phyloP scores from a whole-genome alignment of 257 asterid genomes.

The Plantago ovata region DNA sequence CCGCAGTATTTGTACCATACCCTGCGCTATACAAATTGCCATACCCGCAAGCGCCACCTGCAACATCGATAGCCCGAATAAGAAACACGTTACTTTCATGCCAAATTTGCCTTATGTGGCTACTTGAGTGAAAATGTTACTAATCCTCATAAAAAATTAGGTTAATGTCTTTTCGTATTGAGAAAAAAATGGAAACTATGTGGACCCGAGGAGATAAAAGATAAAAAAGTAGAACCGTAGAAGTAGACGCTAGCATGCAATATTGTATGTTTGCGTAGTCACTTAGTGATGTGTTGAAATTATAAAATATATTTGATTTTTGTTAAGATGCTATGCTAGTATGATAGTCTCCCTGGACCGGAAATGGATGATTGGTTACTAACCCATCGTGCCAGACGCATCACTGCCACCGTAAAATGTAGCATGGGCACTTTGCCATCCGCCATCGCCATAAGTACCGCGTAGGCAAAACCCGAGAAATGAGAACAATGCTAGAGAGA shows the following conservation, averaged over 20 bases:
- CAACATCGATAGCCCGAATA: constrained; percentile 22
- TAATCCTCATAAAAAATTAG: background rate
- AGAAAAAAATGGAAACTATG: too few relatives aligned
- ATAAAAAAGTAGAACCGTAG: background rate
- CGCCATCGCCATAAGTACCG: constrained; percentile 29
- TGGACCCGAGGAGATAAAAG: background rate
- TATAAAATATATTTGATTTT: background rate
- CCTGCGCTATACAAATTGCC: constrained; percentile 85
- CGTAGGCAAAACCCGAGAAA: constrained; percentile 25
- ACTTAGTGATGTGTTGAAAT: too few relatives aligned
- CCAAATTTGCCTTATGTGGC: constrained; percentile 11
- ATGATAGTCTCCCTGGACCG: too few relatives aligned
- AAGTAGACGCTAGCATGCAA: background rate
- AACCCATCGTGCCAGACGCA: constrained; percentile 64
- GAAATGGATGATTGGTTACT: too few relatives aligned
- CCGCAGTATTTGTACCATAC: constrained; percentile 86
- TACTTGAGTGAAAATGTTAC: background rate
- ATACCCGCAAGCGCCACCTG: constrained; percentile 96
- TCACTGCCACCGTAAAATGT: constrained; percentile 59
- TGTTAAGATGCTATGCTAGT: background rate
- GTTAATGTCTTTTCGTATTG: background rate
- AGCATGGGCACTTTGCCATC: constrained; percentile 50
- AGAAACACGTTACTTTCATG: background rate
- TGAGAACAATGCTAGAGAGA: constrained; percentile 26
- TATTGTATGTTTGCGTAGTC: too few relatives aligned